Conservation (phyloP, 805 yeast genomes). For the Wickerhamiella bombiphila region DNA sequence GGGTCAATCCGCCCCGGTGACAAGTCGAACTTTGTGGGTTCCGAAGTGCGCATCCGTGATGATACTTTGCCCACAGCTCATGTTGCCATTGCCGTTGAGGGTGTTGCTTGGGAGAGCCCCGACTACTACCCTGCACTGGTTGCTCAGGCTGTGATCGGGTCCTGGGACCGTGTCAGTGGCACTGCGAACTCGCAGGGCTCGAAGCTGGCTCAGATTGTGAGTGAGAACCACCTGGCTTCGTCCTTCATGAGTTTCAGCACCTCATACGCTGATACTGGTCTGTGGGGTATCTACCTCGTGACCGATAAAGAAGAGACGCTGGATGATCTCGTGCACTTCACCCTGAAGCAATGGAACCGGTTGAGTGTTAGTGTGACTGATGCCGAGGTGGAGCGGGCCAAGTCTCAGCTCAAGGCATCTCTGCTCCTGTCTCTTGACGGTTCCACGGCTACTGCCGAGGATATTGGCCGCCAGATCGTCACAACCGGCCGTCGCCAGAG, state of each 20-base stretch:
- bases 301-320: conserved; percentile 61
- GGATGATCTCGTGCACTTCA: conserved; percentile 54
- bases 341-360: conserved; percentile 79
- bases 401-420: conserved; percentile 88
- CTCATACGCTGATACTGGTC: conserved; percentile 91
- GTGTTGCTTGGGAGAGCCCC: conserved; percentile 93
- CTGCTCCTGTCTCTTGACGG: conserved; percentile 81
- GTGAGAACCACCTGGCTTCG: conserved; percentile 61
- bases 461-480: conserved; percentile 91
- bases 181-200: conserved; percentile 75
- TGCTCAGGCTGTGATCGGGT: conserved; percentile 92
- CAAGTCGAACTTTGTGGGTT: conserved; percentile 70
- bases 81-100: conserved; percentile 90
- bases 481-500: conserved; percentile 73
- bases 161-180: conserved; percentile 91
- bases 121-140: conserved; percentile 92
- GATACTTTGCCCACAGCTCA: conserved; percentile 76
- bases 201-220: conserved; percentile 54
- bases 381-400: conserved; percentile 85
- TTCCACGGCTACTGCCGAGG: conserved; percentile 92
- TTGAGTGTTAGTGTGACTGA: conserved; percentile 66
- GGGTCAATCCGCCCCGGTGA: conserved; percentile 42
- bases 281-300: conserved; percentile 92
- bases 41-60: conserved; percentile 75
- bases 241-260: conserved; percentile 95